phyloP scores from a whole-genome alignment of 2,329 filamentous ascomycete species.

The Juglanconis juglandina region DNA sequence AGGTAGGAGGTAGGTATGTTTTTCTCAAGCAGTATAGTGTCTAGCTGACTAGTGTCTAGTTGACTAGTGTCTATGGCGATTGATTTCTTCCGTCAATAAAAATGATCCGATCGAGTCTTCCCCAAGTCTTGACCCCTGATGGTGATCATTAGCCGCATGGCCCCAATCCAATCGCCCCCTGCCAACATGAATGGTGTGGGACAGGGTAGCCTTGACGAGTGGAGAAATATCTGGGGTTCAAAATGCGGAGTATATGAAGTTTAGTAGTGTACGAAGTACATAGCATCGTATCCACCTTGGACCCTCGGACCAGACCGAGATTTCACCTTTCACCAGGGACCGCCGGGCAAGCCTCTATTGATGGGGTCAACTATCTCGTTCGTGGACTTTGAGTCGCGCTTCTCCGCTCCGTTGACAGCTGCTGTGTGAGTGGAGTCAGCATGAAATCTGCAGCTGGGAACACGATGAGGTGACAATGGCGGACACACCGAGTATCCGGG shows the following conservation, averaged over 20 bases:
- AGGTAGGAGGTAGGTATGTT: no score
- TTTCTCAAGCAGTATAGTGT: no score
- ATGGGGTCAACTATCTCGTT: background rate
- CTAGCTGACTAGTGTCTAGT: no score
- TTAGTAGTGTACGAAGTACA: no score
- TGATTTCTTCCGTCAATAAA: no score
- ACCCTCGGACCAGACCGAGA: no score
- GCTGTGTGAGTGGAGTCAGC: background rate
- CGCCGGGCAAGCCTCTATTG: no score
- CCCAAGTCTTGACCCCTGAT: background rate
- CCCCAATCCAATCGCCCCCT: background rate
- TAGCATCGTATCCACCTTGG: no score
- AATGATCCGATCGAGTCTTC: no score
- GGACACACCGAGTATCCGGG: background rate
- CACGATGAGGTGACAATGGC: conserved; percentile 2
- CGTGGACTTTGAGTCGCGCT: conserved; percentile 5
- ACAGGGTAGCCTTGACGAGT: background rate
- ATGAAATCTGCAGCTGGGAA: background rate
- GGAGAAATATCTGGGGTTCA: conserved; percentile 4
- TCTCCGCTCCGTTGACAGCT: background rate
- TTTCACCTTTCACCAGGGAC: background rate
- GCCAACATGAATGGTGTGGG: no score
- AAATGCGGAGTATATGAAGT: background rate
- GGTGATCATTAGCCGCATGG: background rate
- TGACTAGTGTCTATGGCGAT: no score